A percentile compares a stretch with the other conserved stretches of the same genome.
phyloP scores from a whole-genome alignment of 2,329 filamentous ascomycete genomes.

The Paraconiothyrium sp. region DNA sequence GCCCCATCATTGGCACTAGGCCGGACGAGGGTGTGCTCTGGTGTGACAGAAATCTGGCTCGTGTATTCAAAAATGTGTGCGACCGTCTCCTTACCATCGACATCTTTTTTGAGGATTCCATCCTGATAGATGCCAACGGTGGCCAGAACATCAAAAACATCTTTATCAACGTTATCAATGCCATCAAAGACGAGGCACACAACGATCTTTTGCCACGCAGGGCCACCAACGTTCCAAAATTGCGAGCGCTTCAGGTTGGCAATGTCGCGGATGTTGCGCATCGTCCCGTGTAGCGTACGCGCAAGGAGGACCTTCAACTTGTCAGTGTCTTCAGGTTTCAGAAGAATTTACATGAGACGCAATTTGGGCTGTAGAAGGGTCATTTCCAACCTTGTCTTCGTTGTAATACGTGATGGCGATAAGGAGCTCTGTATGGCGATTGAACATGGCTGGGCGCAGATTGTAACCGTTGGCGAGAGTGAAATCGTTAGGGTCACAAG shows the following conservation, averaged over 20 bases:
- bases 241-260: constrained; percentile 97
- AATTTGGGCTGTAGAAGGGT: not conserved
- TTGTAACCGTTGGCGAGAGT: constrained; percentile 98
- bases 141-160: constrained; percentile 86
- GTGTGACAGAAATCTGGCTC: constrained; percentile 91
- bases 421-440: constrained; percentile 93
- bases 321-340: constrained; percentile 98
- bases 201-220: constrained; percentile 98
- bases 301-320: constrained; percentile 92
- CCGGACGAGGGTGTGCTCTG: constrained; percentile 91
- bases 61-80: constrained; percentile 99
- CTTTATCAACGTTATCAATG: constrained; percentile 95
- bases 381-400: constrained; percentile 79
- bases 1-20: constrained; percentile 77
- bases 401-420: constrained; percentile 99
- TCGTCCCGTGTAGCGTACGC: constrained; percentile 91
- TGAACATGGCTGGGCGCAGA: constrained; percentile 95
- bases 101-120: constrained; percentile 95
- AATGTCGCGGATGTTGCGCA: constrained; percentile 97
- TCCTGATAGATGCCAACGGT: constrained; percentile 96
- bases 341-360: constrained; percentile 85
- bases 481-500: constrained; percentile 96
- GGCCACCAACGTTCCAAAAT: constrained; percentile 98
- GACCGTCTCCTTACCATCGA: constrained; percentile 92
- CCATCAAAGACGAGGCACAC: constrained; percentile 95